A percentile compares a stretch with the other conserved stretches of the same genome.
phyloP scores from a whole-genome alignment of 768 basidiomycete genomes.

The Strobilomyces dryophilus region DNA sequence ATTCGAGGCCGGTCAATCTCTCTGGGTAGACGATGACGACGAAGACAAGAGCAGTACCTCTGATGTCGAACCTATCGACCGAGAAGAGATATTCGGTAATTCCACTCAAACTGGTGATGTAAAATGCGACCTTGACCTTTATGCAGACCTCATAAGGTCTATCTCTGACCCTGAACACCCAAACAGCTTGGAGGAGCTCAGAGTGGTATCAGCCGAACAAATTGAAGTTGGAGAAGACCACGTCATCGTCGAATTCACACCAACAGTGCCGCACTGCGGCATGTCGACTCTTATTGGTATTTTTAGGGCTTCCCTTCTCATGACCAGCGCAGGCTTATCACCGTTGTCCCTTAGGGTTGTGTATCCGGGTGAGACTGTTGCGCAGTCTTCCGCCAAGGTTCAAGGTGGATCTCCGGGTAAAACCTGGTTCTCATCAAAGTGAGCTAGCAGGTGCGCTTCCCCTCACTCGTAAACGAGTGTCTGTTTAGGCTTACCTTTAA shows the following conservation, averaged over 20 bases:
- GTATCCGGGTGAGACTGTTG: slow-evolving; percentile 87
- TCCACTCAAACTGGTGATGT: background rate
- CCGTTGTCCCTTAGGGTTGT: slow-evolving; percentile 53
- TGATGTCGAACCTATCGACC: slow-evolving; percentile 72
- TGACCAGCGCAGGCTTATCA: background rate
- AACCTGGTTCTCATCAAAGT: slow-evolving; percentile 94
- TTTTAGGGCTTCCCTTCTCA: background rate
- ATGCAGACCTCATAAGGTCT: slow-evolving; percentile 79
- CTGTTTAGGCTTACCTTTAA: background rate
- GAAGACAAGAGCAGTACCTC: slow-evolving; percentile 34
- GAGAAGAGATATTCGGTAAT: slow-evolving; percentile 89
- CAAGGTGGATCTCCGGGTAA: slow-evolving; percentile 91
- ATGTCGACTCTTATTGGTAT: slow-evolving; percentile 95
- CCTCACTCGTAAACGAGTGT: background rate
- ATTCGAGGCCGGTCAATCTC: slow-evolving; percentile 41
- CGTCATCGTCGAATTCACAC: slow-evolving; percentile 89
- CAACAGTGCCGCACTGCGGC: slow-evolving; percentile 95
- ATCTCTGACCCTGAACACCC: slow-evolving; percentile 97
- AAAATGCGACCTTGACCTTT: background rate
- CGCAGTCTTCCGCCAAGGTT: slow-evolving; percentile 88
- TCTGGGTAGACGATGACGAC: slow-evolving; percentile 56
- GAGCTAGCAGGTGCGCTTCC: slow-evolving; percentile 71
- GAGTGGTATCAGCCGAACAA: slow-evolving; percentile 90
- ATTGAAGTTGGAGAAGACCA: slow-evolving; percentile 60
- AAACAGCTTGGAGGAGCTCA: slow-evolving; percentile 88